Conservation (phyloP, 2,329 filamentous ascomycete species). For the Monilinia laxa region DNA sequence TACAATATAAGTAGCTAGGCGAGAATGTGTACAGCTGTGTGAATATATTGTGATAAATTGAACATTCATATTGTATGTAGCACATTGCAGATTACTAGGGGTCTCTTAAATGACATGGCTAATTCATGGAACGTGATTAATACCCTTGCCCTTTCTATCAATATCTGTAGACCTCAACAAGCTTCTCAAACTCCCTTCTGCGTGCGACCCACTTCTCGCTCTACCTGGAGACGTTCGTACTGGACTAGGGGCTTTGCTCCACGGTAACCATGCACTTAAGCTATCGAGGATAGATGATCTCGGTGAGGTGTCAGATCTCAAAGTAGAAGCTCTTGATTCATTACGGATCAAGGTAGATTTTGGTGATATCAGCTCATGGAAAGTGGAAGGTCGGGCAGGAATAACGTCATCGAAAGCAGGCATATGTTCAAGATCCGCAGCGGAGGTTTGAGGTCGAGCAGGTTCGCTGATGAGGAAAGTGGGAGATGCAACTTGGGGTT, state of each 20-base stretch:
- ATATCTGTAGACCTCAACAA: constrained; percentile 47
- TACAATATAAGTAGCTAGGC: too few species aligned
- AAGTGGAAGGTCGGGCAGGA: constrained; percentile 27
- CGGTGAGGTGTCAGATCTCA: constrained; percentile 27
- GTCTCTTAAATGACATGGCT: not conserved
- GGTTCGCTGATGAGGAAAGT: constrained; percentile 54
- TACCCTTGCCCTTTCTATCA: constrained; percentile 38
- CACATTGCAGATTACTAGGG: too few species aligned
- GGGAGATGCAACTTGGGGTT: constrained; percentile 42
- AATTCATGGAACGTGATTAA: constrained; percentile 29
- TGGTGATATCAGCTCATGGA: constrained; percentile 30
- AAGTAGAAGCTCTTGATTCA: constrained; percentile 35
- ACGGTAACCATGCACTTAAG: constrained; percentile 40
- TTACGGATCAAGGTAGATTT: constrained; percentile 34
- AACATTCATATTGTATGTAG: too few species aligned
- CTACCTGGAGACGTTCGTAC: constrained; percentile 31
- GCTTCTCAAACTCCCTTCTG: constrained; percentile 56
- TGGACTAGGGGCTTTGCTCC: constrained; percentile 27
- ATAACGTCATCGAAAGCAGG: constrained; percentile 26
- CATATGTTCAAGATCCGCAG: constrained; percentile 35
- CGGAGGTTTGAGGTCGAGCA: constrained; percentile 57
- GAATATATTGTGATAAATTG: too few species aligned
- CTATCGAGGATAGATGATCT: constrained; percentile 34
- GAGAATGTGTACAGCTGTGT: too few species aligned
- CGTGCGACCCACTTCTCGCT: constrained; percentile 45